phyloP scores from a whole-genome alignment of 106 monocot genomes.

The Posidonia australis region DNA sequence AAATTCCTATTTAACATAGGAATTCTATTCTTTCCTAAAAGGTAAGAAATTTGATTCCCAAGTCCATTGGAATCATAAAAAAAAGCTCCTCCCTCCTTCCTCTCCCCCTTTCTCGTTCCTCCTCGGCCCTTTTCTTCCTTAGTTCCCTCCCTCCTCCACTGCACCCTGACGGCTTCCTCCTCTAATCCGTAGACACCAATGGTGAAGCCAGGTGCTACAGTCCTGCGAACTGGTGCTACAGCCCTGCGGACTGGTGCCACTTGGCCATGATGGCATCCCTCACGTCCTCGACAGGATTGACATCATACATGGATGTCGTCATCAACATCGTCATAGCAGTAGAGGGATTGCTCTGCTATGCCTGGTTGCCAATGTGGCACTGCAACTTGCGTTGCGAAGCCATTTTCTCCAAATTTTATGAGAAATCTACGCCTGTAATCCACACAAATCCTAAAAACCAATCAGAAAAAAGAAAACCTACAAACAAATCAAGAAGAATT shows the following conservation, averaged over 20 bases:
- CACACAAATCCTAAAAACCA: not conserved
- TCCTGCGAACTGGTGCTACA: too few species aligned
- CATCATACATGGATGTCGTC: slow-evolving; percentile 20
- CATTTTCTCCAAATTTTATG: slow-evolving; percentile 21
- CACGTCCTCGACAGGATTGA: slow-evolving; percentile 19
- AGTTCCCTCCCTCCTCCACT: too few species aligned
- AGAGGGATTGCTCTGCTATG: slow-evolving; percentile 41
- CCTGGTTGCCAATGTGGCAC: slow-evolving; percentile 46
- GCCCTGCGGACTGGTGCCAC: slow-evolving; percentile 85
- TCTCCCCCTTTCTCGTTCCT: too few species aligned
- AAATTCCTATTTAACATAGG: too few species aligned
- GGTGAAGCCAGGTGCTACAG: slow-evolving; percentile 79
- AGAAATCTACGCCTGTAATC: not conserved
- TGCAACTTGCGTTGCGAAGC: slow-evolving; percentile 60
- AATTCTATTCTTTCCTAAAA: too few species aligned
- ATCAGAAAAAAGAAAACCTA: not conserved
- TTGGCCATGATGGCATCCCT: slow-evolving; percentile 65
- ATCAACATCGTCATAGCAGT: slow-evolving; percentile 18
- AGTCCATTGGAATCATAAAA: too few species aligned
- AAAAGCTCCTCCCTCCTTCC: too few species aligned
- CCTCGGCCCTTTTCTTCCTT: too few species aligned
- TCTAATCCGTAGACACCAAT: slow-evolving; percentile 38
- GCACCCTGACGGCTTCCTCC: too few species aligned
- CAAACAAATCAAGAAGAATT: too few species aligned
- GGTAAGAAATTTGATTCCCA: too few species aligned